These are phyloP conservation scores for Yamadazyma tumulicola DNA, from an alignment of 805 yeast genomes.

Conservation along the genomic window DNA sequence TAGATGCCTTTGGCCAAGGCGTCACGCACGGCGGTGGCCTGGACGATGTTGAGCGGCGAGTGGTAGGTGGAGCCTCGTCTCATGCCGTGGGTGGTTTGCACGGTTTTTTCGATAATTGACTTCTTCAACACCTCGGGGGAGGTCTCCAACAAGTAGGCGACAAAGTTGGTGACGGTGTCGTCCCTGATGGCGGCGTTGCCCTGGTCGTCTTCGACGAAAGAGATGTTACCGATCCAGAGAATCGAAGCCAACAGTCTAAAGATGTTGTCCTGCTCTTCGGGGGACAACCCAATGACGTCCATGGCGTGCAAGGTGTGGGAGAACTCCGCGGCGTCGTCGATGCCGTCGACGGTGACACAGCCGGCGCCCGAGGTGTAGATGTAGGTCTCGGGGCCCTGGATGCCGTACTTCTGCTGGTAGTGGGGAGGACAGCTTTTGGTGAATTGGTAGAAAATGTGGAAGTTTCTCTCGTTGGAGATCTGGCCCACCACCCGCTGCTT, in stretches of 20 bases:
- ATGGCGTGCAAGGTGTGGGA: slow-evolving; percentile 81
- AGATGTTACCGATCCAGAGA: slow-evolving; percentile 91
- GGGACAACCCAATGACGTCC: slow-evolving; percentile 79
- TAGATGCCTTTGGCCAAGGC: slow-evolving; percentile 94
- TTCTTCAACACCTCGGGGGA: slow-evolving; percentile 61
- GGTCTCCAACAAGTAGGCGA: slow-evolving; percentile 86
- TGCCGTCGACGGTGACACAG: slow-evolving; percentile 81
- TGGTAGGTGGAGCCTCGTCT: slow-evolving; percentile 91
- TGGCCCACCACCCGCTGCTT: slow-evolving; percentile 97
- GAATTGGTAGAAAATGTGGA: slow-evolving; percentile 95
- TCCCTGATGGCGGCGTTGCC: slow-evolving; percentile 85
- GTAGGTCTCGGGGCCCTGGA: slow-evolving; percentile 92
- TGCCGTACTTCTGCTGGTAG: slow-evolving; percentile 81
- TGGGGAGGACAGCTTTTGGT: slow-evolving; percentile 85
- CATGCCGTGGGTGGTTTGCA: slow-evolving; percentile 89
- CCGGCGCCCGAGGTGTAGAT: slow-evolving; percentile 82
- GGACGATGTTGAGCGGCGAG: slow-evolving; percentile 86
- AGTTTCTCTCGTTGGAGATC: slow-evolving; percentile 86
- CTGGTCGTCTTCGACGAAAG: slow-evolving; percentile 80
- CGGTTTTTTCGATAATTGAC: slow-evolving; percentile 72
- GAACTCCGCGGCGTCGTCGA: slow-evolving; percentile 80
- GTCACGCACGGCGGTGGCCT: slow-evolving; percentile 92
- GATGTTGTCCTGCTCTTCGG: slow-evolving; percentile 84
- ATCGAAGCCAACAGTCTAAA: slow-evolving; percentile 81
- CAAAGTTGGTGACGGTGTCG: slow-evolving; percentile 87